A percentile compares a stretch with the other conserved stretches of the same genome.
Conservation (phyloP, 2,329 filamentous ascomycete genomes). For the Aureobasidium sp. region DNA sequence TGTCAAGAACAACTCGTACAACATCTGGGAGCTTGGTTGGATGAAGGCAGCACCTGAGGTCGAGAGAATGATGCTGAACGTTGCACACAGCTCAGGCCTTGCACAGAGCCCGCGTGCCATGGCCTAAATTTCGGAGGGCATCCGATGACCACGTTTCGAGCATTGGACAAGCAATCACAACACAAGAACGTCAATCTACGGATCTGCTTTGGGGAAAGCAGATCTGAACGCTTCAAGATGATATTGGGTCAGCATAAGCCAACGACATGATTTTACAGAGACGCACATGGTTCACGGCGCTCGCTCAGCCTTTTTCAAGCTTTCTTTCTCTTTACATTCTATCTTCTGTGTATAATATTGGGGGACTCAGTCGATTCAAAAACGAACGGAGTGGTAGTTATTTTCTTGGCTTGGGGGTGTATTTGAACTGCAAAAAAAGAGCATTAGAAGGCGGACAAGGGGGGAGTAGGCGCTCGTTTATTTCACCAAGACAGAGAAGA, state of each 20-base stretch:
- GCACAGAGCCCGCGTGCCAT: constrained; percentile 14
- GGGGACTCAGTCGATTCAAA: not conserved
- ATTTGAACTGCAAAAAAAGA: constrained; percentile 6
- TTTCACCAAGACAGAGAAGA: not conserved
- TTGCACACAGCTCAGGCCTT: constrained; percentile 19
- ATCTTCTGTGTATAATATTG: constrained; percentile 14
- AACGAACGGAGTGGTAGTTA: constrained; percentile 1
- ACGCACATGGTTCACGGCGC: not conserved
- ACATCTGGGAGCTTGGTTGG: constrained; percentile 88
- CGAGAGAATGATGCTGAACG: constrained; percentile 28
- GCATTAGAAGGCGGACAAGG: constrained; percentile 3
- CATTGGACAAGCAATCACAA: not conserved
- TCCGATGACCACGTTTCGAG: not conserved
- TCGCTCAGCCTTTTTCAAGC: not conserved
- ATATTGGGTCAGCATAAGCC: not conserved
- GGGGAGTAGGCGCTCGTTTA: not conserved
- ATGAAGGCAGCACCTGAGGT: constrained; percentile 88
- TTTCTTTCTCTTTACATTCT: constrained; percentile 1
- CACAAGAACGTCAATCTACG: not conserved
- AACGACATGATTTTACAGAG: not conserved
- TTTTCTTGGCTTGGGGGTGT: not conserved
- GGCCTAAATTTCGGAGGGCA: constrained; percentile 7
- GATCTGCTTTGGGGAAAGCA: constrained; percentile 3
- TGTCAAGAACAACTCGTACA: constrained; percentile 82
- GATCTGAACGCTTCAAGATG: not conserved